Base-by-base conservation (phyloP, 768 basidiomycete species). In the Amanita subjunquillea region DNA sequence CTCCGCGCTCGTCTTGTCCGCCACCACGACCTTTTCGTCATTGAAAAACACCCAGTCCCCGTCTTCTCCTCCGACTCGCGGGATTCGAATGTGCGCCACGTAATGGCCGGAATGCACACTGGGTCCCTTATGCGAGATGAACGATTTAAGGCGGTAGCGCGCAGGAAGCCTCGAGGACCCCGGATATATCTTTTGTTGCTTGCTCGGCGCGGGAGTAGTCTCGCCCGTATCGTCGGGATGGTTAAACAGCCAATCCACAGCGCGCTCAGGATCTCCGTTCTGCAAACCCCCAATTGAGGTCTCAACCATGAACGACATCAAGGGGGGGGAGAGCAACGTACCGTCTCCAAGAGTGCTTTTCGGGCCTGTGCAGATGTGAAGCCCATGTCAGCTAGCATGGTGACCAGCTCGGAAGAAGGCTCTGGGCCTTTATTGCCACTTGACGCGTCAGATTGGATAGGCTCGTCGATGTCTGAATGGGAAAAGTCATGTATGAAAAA, bases 41-140 rank as follows among this genome's bases (percentile, higher is more conserved):
- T 97, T 96, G 66, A 93, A 96, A 60, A 98, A 65, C 52, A 94
- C 86, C 91, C 95, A 95, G n/a, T 74, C 78, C 32, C 70, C 78
- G 4, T 64, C 62, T 50, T 76, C 71, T 9, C 34, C 13, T 34
- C 34, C 34, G 12, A 13, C 12, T 17, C 25, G 37, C 23, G 48
- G 48, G 10, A 53, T 30, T 34, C 38, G 45, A 29, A 91, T 75
- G 62, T 94, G 90, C 23, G 89, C 89, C 10, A 94, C 90, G 60
- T 96, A 95, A 60, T 92, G 94, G 0, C 87, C 94, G 0, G 91
- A 95, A 63, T 97, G 95, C 23, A 94, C 91, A 0, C 90, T 93
- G 0, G 90, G 88, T 0, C 95, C 94, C 62, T 96, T 98, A 73
- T 99, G 95, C 47, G 93, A 96, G 61, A 99, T 83, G 71, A 98